Base-by-base conservation (phyloP, 169 alveolate species). In the Cryptosporidium tyzzeri region DNA sequence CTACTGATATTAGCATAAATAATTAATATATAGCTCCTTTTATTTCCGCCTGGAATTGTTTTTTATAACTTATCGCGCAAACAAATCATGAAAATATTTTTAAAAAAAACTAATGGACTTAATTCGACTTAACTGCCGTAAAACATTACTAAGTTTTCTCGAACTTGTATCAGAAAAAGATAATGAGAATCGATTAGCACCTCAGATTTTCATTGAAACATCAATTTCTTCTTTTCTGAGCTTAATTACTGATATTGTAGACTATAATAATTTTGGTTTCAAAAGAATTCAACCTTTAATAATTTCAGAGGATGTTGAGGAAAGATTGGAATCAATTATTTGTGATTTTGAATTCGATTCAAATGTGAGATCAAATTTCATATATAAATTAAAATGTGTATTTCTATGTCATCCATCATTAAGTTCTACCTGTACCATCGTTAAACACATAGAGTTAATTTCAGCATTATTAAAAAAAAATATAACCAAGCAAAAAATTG, bases 161-260 rank as follows among this genome's bases (percentile, higher is more conserved):
- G 75, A 80, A 44, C 31, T 48, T 29, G 39, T 80, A 26, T n/a
- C 73, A 1, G 48, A 80, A 3, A 31, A 23, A 61, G 62, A 48
- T 9, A 44, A 61, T 80, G 89, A 44, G 3, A 44, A 31, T 39
- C 39, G 31, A 16, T 10, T 65, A 44, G 58, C 89, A 23, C 68
- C 80, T 6, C 89, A 80, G 29, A 23, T 80, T 21, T 80, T 80
- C 29, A 65, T 80, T 41, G 89, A 80, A 53, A 59, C 89, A 44
- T 62, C 89, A 16, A 80, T 80, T 26, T 80, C 89, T 5, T 80
- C 89, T 1, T 62, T 80, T 12, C 35, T 80, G n/a, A 80, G 89
- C 44, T 26, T 80, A 44, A 67, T 65, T 31, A 80, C 75, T 21
- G 89, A 80, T 41, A 65, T 65, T 62, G 89, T 33, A 39, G 89